phyloP scores from a whole-genome alignment of 805 yeast genomes.

The Lipomyces yamadae region DNA sequence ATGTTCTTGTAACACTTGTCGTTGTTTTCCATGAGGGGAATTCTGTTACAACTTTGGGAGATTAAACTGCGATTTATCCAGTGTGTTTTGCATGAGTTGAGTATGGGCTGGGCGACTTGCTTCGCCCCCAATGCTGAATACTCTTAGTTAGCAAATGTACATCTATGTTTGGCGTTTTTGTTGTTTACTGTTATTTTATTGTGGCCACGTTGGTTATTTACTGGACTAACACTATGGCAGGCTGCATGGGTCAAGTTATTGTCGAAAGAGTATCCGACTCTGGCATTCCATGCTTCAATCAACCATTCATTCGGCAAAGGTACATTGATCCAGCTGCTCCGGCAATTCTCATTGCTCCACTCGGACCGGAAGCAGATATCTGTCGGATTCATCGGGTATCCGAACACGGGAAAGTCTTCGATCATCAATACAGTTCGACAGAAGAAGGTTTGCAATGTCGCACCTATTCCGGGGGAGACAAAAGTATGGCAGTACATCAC shows the following conservation, averaged over 20 bases:
- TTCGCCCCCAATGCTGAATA: constrained; percentile 43
- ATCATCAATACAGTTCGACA: constrained; percentile 90
- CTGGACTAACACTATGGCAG: constrained; percentile 49
- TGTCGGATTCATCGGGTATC: constrained; percentile 96
- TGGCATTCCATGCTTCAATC: constrained; percentile 97
- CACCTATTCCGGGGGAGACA: constrained; percentile 99
- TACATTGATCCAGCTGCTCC: constrained; percentile 84
- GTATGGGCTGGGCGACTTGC: constrained; percentile 46
- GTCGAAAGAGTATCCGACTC: constrained; percentile 88
- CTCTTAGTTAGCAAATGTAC: constrained; percentile 94
- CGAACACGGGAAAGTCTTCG: constrained; percentile 97
- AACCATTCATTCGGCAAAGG: constrained; percentile 98
- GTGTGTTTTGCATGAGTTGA: constrained; percentile 85
- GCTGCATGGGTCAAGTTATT: constrained; percentile 99
- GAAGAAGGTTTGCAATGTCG: constrained; percentile 95
- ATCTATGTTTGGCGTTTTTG: constrained; percentile 44
- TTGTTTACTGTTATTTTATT: constrained; percentile 5
- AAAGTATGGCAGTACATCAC: constrained; percentile 99
- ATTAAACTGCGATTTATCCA: constrained; percentile 56
- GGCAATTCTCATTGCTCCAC: constrained; percentile 91
- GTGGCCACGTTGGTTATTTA: constrained; percentile 40
- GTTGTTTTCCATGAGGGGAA: constrained; percentile 53
- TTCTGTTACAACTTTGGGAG: constrained; percentile 99
- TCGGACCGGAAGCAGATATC: constrained; percentile 94
- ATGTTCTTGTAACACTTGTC: constrained; percentile 19